phyloP scores from a whole-genome alignment of 495 filamentous ascomycete species.

The Rhypophila decipiens region DNA sequence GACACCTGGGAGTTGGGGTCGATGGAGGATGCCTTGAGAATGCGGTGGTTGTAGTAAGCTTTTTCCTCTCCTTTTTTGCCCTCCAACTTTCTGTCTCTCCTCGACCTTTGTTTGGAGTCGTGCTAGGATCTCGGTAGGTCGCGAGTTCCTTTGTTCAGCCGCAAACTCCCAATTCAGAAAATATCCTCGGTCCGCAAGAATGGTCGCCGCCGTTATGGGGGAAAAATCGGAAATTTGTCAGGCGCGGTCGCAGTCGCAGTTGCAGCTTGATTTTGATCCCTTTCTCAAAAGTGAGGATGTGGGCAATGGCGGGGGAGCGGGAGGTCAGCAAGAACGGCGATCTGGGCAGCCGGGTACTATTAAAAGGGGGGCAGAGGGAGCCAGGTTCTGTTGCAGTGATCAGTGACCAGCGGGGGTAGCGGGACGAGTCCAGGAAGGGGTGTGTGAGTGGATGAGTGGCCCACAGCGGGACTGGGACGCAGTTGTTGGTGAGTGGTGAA shows the following conservation, averaged over 20 bases:
- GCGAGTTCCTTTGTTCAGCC: slow-evolving; percentile 11
- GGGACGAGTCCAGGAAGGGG: neutral
- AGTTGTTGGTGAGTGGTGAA: too few species aligned
- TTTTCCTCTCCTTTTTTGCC: neutral
- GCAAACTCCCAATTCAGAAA: neutral
- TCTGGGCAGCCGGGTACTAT: slow-evolving; percentile 17
- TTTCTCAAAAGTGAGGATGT: slow-evolving; percentile 1
- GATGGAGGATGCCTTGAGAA: neutral
- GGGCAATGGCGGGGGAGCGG: slow-evolving; percentile 15
- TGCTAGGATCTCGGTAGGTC: neutral
- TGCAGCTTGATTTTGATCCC: too few species aligned
- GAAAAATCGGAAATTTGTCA: too few species aligned
- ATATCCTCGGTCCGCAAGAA: neutral
- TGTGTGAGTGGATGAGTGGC: neutral
- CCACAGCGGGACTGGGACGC: too few species aligned
- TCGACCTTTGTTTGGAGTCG: slow-evolving; percentile 12
- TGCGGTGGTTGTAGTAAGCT: too few species aligned
- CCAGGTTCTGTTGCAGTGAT: slow-evolving; percentile 4
- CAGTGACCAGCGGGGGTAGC: slow-evolving; percentile 6
- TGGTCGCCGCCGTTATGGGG: neutral
- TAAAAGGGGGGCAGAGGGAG: slow-evolving; percentile 16
- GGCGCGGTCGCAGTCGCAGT: too few species aligned
- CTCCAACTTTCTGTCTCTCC: neutral
- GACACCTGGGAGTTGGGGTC: too few species aligned
- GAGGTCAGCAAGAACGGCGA: slow-evolving; percentile 13